phyloP scores from a whole-genome alignment of 495 filamentous ascomycete species.

The Podospora fimiseda region DNA sequence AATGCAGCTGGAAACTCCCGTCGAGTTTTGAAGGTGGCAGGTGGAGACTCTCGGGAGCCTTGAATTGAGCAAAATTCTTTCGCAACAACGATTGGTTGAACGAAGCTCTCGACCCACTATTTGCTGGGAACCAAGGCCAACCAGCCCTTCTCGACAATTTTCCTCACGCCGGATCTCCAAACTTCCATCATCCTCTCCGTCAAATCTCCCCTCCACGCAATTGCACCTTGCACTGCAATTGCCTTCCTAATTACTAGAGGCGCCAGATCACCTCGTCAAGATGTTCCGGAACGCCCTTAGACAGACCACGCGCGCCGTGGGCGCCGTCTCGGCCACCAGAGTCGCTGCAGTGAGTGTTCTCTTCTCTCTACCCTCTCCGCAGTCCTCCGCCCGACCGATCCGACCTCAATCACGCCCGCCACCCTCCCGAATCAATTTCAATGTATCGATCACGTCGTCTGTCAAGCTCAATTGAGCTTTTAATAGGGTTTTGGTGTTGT shows the following conservation, averaged over 20 bases:
- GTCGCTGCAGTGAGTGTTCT: constrained; percentile 79
- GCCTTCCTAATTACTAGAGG: constrained; percentile 32
- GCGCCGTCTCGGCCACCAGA: constrained; percentile 84
- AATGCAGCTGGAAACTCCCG: background rate
- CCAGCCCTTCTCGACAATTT: constrained; percentile 33
- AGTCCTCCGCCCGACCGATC: constrained; percentile 31
- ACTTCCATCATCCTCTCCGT: constrained; percentile 26
- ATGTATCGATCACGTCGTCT: constrained; percentile 22
- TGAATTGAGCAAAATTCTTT: constrained; percentile 17
- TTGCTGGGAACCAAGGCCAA: constrained; percentile 23
- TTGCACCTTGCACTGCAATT: constrained; percentile 48
- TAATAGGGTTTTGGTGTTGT: constrained; percentile 13
- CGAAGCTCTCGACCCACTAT: constrained; percentile 14
- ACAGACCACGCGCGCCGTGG: constrained; percentile 88
- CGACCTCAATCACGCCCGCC: constrained; percentile 35
- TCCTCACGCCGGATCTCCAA: constrained; percentile 28
- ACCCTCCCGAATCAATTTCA: constrained; percentile 25
- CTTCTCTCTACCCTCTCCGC: background rate
- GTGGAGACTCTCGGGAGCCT: constrained; percentile 14
- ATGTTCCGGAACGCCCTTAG: constrained; percentile 99
- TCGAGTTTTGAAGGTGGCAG: constrained; percentile 10
- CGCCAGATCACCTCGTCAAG: constrained; percentile 35
- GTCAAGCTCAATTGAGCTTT: constrained; percentile 45
- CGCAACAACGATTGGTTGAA: constrained; percentile 5
- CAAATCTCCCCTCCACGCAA: constrained; percentile 45